Base-by-base conservation (phyloP, 768 basidiomycete genomes). In the Paxillus ammoniavirescens region DNA sequence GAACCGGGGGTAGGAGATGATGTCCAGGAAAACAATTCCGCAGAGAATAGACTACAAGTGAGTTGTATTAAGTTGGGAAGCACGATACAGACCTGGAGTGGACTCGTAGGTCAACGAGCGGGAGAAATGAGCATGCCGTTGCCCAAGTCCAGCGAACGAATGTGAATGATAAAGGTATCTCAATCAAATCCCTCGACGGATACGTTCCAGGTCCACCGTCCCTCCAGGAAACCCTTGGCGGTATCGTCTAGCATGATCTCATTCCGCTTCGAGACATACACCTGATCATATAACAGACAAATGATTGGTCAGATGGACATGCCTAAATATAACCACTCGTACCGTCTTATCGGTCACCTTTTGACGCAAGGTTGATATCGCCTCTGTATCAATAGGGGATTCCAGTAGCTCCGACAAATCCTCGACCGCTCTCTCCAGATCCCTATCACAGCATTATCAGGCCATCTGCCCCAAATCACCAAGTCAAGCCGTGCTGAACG, bases 321-420 rank as follows among this genome's bases (percentile, higher is more conserved):
- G 26, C n/a, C 35, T 21, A 30, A 33, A 30, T 28, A 55, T 6
- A 59, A 40, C 46, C 41, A 45, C 8, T 70, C 82, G 43, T 52
- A 93, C 94, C 26, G 94, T 90, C 81, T 94, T 95, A 75, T 99
- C 93, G 1, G 95, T 98, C 52, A 97, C 92, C 68, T 91, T 90
- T 75, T 94, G 90, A 41, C 95, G 80, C 53, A 98, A 73, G 7
- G 80, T 75, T 5, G 89, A 80, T 63, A 98, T 93, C 42, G 77
- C 81, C 56, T 93, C 92, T 2, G 89, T 73, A 61, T 98, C 93
- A 53, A 98, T 85, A 6, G 89, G 91, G n/a, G 84, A 82, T 73
- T 98, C 97, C 15, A 99, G 76, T 40, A 96, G 74, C 68, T 97
- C 96, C 0, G 93, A 93, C 12, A 98, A 78, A 55, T 95, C 91